Conservation (phyloP, 257 asterid species). For the Scutellaria minor region DNA sequence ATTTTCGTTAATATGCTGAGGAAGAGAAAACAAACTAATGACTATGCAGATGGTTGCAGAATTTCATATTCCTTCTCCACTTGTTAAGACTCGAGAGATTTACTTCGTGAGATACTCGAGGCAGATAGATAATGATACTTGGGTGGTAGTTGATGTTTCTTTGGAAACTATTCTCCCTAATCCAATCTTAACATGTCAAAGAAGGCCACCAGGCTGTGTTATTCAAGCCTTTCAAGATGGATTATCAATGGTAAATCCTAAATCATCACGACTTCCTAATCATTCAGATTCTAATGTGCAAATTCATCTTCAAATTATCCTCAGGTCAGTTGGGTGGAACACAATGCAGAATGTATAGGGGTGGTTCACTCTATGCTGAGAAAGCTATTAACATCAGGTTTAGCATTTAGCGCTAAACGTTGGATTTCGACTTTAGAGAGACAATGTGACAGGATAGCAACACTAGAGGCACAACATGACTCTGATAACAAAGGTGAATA, state of each 20-base stretch:
- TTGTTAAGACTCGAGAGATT: conserved; percentile 45
- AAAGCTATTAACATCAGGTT: conserved; percentile 36
- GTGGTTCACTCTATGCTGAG: conserved; percentile 35
- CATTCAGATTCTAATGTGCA: background rate
- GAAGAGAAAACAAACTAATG: background rate
- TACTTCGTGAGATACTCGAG: conserved; percentile 56
- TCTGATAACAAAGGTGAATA: conserved; percentile 36
- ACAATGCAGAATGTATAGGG: conserved; percentile 39
- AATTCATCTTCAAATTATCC: background rate
- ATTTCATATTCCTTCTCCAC: conserved; percentile 58
- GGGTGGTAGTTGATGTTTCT: conserved; percentile 65
- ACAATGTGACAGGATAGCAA: conserved; percentile 42
- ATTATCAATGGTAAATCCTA: conserved; percentile 43
- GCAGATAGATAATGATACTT: conserved; percentile 43
- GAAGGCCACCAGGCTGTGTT: conserved; percentile 68
- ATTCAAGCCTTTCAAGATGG: conserved; percentile 53
- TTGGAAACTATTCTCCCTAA: conserved; percentile 53
- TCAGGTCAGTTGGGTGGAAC: conserved; percentile 71
- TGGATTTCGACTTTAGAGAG: conserved; percentile 60
- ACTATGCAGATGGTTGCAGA: conserved; percentile 57
- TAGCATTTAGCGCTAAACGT: conserved; percentile 52
- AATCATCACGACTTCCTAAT: no score
- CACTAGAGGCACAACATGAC: conserved; percentile 32
- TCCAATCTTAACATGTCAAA: conserved; percentile 38
- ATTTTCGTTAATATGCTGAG: background rate